Base-by-base conservation (phyloP, 345 rosid genomes). In the Excoecaria cochinchinensis region DNA sequence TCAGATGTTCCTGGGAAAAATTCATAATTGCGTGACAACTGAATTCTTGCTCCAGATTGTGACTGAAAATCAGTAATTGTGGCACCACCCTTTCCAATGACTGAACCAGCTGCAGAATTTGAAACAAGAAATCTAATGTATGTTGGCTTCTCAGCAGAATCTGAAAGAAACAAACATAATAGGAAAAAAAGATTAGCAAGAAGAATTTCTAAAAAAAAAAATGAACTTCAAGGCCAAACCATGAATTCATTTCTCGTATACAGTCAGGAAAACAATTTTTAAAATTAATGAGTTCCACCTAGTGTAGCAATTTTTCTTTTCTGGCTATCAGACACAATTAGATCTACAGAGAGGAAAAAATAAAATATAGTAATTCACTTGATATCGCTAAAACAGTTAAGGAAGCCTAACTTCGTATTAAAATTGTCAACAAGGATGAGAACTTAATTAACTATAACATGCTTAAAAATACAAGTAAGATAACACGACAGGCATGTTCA, bases 21-120 rank as follows among this genome's bases (percentile, higher is more conserved):
- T 76, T 93, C 99, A 76, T 89, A 90, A 80, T 86, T 93, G 68
- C 98, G 97, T 7, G 99, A 96, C 76, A 96, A 84, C 87, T 96
- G 98, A 81, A 96, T 93, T 77, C 97, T 85, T 7, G 99, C 97
- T 58, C 98, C 95, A 0, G 99, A 96, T 77, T 92, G 91, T 8
- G 94, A 86, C 86, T 96, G 99, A 71, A 96, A 93, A 42, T 96
- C 99, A 65, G 92, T 92, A 77, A 96, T 96, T 39, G 97, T 96
- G 14, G 97, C 92, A 74, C 99, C 99, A 73, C 97, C 97, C 86
- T 93, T 96, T 79, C 99, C 98, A 78, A 96, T 96, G 74, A 96
- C 93, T 31, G 99, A 94, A 79, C 99, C 99, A 70, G 99, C 99
- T 8, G 97, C 92, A 38, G 98, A 90, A 91, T 96, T 96, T 71